Evolutionary conservation across 768 basidiomycete species (phyloP), one percentile per base, ranked within the genome.

Genomic region (Imleria badia): DNA sequence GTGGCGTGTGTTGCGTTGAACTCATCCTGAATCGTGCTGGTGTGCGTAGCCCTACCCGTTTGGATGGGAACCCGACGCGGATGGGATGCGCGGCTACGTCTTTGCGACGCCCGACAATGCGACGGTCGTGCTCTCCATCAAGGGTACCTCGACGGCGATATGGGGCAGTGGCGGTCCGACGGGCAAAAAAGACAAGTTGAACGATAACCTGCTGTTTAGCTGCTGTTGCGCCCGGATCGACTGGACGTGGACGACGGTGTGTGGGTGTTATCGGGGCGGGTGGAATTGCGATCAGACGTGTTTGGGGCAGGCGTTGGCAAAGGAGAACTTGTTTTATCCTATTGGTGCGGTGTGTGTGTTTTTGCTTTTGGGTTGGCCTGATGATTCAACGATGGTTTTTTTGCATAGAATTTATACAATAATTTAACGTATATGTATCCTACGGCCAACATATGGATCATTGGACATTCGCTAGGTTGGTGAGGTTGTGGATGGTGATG

Each of bases 361-460:
- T 48, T n/a, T n/a, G n/a, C 15, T 13, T 36, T 31, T 23, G 33
- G 11, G 53, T 26, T 42, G 43, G 15, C 20, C 8, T 3, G 39
- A 47, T 35, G 47, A 40, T 40, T 49, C 30, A 40, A 31, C 15
- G 13, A 12, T 34, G 15, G 30, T 51, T 45, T 44, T 41, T 48
- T 33, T 33, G n/a, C 17, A 51, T 70, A 95, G 93, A 89, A 95
- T 73, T 72, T 98, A 50, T 98, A 94, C 75, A 94, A 94, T 77
- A 97, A 98, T 75, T 66, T 98, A 52, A 86, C 92, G 7, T 91
- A 87, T 66, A 84, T 96, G 81, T 98, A 96, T 68, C 95, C 95
- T 10, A 75, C 89, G 56, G 81, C 94, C 40, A 87, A 86, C 56
- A 91, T 98, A 51, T 98, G 95, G 95, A 73, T 97, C 51, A 81